phyloP scores from a whole-genome alignment of 768 basidiomycete species.

The Leccinum rimulosum region DNA sequence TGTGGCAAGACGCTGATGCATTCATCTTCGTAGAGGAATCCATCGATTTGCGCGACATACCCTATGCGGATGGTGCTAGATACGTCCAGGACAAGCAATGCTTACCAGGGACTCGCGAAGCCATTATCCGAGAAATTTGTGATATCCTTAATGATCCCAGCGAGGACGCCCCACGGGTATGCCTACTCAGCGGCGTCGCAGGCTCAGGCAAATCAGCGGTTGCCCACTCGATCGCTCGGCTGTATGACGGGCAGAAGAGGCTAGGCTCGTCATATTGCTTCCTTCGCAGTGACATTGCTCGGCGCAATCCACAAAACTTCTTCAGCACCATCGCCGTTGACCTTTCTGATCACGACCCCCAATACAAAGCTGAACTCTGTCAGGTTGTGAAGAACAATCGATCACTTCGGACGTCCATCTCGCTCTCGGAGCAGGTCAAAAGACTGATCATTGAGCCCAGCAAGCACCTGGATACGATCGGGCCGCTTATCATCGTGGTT shows the following conservation, averaged over 20 bases:
- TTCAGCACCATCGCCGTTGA: conserved; percentile 35
- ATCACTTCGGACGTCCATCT: conserved; percentile 19
- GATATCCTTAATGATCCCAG: conserved; percentile 13
- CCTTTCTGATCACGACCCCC: conserved; percentile 32
- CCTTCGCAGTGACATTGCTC: conserved; percentile 12
- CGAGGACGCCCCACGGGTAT: conserved; percentile 20
- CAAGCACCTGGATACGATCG: conserved; percentile 20
- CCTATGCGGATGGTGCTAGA: conserved; percentile 22
- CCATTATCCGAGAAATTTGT: conserved; percentile 18
- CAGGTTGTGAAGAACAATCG: conserved; percentile 19
- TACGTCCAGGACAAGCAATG: conserved; percentile 22
- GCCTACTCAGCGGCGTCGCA: conserved; percentile 26
- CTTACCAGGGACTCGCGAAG: conserved; percentile 20
- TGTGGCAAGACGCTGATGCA: neutral
- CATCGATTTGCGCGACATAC: conserved; percentile 19
- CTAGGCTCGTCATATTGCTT: conserved; percentile 35
- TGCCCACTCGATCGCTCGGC: conserved; percentile 29
- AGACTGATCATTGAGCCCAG: conserved; percentile 29
- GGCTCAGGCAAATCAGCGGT: conserved; percentile 34
- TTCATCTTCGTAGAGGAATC: conserved; percentile 7
- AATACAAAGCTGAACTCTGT: conserved; percentile 20
- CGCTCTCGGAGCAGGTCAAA: conserved; percentile 26
- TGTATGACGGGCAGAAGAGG: conserved; percentile 25
- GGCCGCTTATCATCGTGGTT: conserved; percentile 35
- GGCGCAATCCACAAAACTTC: conserved; percentile 24